Evolutionary conservation across 2,329 filamentous ascomycete genomes (phyloP), one percentile per base, ranked within the genome.

Genomic region (Colletotrichum filicis): DNA sequence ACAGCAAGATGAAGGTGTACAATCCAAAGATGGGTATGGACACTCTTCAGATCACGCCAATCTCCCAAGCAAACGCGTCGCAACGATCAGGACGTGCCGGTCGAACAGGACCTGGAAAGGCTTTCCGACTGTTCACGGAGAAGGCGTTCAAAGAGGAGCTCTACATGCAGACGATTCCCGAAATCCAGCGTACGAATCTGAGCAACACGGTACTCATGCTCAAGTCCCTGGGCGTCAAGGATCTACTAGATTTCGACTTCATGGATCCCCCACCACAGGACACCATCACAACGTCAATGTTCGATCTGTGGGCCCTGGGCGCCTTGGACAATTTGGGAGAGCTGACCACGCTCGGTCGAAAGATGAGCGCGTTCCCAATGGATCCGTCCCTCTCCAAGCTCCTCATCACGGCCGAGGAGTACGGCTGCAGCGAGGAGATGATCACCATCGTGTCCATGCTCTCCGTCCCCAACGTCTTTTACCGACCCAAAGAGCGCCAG

Each of bases 11-110:
- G 80, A 99, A 99, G 81, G 97, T 99, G 5, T 99, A 98, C 84
- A 99, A 99, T 79, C 95, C 97, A 6, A 94, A 95, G 66, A 98
- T 99, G 95, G 97, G 97, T 70, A 99, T 99, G 97, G 97, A 99
- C 79, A 98, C 96, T 0, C 89, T 99, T 16, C 97, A 98, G 79
- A 97, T 99, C 76, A 99, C 97, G 0, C 97, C 97, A 0, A 97
- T 99, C 66, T 98, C 95, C 2, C 97, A 99, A 81, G 97, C 97
- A 77, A 99, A 99, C 81, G 93, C 95, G 5, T 95, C 94, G 4
- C 97, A 99, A 80, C 92, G 97, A 78, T 96, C 97, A 53, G 97
- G 97, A 71, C 94, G 97, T 80, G 97, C 97, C 57, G 97, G 97
- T 22, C 91, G 97, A 77, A 99, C 97, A 8, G 97, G 97, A 0